Evolutionary conservation across 768 basidiomycete genomes (phyloP).

Genomic region (Lentinus tigrinus): DNA sequence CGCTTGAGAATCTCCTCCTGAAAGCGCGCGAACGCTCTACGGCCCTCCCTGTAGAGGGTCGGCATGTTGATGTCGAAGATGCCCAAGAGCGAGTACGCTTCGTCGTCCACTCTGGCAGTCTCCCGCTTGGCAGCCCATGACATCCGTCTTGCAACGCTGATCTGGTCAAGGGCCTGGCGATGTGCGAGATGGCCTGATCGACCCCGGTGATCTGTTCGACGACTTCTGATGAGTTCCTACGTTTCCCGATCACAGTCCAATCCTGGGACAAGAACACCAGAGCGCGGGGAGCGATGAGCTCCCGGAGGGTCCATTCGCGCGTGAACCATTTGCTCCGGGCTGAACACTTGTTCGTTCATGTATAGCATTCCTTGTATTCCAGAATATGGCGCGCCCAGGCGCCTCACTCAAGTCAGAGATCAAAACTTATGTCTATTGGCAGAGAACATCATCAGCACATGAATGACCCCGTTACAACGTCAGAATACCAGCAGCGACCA

Average conservation of each 20-base stretch:
- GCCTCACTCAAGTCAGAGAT: no score
- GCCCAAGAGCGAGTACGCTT: slow-evolving; percentile 18
- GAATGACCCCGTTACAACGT: not conserved
- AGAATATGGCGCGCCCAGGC: no score
- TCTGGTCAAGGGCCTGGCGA: not conserved
- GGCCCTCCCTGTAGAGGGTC: slow-evolving; percentile 12
- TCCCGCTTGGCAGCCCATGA: slow-evolving; percentile 12
- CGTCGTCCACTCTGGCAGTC: slow-evolving; percentile 10
- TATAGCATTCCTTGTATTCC: no score
- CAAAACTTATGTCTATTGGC: no score
- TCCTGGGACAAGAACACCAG: slow-evolving; percentile 4
- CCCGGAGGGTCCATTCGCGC: slow-evolving; percentile 12
- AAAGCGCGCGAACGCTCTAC: slow-evolving; percentile 4
- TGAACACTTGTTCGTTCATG: no score
- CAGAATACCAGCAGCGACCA: slow-evolving; percentile 6
- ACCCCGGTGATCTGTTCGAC: slow-evolving; percentile 8
- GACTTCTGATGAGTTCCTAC: not conserved
- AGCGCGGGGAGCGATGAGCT: slow-evolving; percentile 10
- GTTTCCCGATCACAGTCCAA: slow-evolving; percentile 6
- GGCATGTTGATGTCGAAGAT: slow-evolving; percentile 14
- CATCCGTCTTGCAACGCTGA: slow-evolving; percentile 14
- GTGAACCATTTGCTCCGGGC: slow-evolving; percentile 13
- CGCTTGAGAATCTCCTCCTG: slow-evolving; percentile 13
- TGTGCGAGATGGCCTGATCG: slow-evolving; percentile 1
- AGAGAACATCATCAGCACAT: no score